Evolutionary conservation across 768 basidiomycete species (phyloP), one percentile per base, ranked within the genome.

Genomic region (Xerocomus spinulosus): DNA sequence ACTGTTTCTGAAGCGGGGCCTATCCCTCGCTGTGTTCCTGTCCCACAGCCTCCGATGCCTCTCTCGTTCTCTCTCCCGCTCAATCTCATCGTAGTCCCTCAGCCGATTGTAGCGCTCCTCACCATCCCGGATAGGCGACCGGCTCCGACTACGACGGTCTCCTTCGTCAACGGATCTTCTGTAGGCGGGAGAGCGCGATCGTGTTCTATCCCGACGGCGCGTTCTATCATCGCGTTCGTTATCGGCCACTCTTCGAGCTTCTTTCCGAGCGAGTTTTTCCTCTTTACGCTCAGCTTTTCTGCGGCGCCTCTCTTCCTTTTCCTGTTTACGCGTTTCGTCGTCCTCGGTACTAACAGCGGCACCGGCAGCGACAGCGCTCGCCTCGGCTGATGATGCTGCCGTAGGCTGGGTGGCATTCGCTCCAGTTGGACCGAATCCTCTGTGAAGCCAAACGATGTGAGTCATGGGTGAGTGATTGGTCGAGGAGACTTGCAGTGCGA

Each of bases 401-500:
- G 53, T 41, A 12, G 60, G 48, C n/a, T 62, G 56, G 17, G 59
- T 60, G 34, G 51, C 60, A 42, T 58, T 64, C 14, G 70, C 63
- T 62, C 74, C 64, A 1, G 78, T 68, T 9, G 82, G 79, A 35
- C 80, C 84, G 63, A 87, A 91, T 4, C 90, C 90, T 45, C 88
- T 91, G 59, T 10, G 49, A n/a, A 54, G n/a, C 50, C 50, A 49
- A 41, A 34, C 29, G 18, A 43, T 30, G 46, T 64, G 20, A 49
- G 49, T 21, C 24, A 21, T 9, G 9, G 44, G 33, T 25, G 12
- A 9, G 33, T 5, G 35, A 46, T 25, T 18, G 8, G n/a, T 0
- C 9, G 20, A 30, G 10, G 25, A 28, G n/a, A 73, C 82, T 38
- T 53, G 86, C 85, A 97, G 69, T 35, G 89, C 92, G 23, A 82